Conservation (phyloP, 2,329 filamentous ascomycete genomes). For the Parascedosporium putredinis region DNA sequence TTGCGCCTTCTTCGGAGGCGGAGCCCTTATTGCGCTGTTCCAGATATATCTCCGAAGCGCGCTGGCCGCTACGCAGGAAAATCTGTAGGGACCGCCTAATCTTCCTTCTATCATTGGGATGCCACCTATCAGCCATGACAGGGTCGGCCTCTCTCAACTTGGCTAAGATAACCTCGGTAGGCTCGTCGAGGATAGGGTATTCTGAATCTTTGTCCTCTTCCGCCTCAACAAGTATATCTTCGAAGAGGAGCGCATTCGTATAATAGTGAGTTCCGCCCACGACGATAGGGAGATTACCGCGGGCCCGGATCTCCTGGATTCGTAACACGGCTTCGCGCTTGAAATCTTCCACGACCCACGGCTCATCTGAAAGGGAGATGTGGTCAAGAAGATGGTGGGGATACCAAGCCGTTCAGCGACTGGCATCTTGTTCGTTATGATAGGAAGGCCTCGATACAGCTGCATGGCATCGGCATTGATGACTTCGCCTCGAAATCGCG, state of each 20-base stretch:
- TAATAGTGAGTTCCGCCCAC: conserved; percentile 97
- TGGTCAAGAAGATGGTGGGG: conserved; percentile 82
- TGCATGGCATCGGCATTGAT: conserved; percentile 99
- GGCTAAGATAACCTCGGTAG: conserved; percentile 61
- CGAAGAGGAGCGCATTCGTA: conserved; percentile 76
- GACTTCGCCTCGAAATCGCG: conserved; percentile 77
- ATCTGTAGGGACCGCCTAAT: conserved; percentile 87
- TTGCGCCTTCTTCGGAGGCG: conserved; percentile 14
- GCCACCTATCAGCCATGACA: conserved; percentile 81
- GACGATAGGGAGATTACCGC: conserved; percentile 76
- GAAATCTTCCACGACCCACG: conserved; percentile 77
- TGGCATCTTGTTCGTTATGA: conserved; percentile 92
- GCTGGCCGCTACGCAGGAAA: conserved; percentile 69
- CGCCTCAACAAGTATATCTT: conserved; percentile 47
- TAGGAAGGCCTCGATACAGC: conserved; percentile 80
- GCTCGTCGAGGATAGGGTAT: conserved; percentile 61
- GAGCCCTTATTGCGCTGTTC: conserved; percentile 51
- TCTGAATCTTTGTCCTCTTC: conserved; percentile 24
- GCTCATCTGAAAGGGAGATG: conserved; percentile 62
- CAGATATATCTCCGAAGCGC: conserved; percentile 76
- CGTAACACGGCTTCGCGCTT: conserved; percentile 55
- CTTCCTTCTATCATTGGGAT: conserved; percentile 84
- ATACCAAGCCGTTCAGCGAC: conserved; percentile 64
- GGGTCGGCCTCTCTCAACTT: conserved; percentile 76
- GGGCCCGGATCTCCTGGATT: conserved; percentile 66